These are phyloP conservation scores for Cutaneotrichosporon sp. DNA, from an alignment of 1,284 basidiomycete species.

Conservation along the genomic window DNA sequence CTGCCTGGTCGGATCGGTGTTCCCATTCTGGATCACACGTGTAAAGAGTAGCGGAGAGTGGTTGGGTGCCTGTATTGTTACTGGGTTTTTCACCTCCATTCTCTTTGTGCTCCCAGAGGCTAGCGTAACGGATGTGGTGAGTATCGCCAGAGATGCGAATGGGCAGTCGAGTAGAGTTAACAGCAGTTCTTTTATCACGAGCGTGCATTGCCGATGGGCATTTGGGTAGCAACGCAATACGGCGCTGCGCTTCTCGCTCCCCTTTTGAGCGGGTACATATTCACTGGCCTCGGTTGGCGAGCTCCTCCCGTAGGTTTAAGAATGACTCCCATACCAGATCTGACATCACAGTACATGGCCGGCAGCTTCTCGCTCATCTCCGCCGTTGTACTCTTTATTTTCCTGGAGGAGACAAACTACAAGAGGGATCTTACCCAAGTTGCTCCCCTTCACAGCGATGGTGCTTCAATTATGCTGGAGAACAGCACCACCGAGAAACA, in stretches of 20 bases:
- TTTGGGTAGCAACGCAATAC: slow-evolving; percentile 22
- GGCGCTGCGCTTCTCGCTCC: slow-evolving; percentile 22
- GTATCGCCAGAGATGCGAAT: neutral
- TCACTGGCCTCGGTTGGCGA: slow-evolving; percentile 23
- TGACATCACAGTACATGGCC: slow-evolving; percentile 12
- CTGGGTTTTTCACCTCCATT: slow-evolving; percentile 19
- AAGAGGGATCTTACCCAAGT: slow-evolving; percentile 2
- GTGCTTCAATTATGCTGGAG: neutral
- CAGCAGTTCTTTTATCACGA: slow-evolving; percentile 31
- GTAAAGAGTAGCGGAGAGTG: slow-evolving; percentile 11
- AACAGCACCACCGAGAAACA: neutral
- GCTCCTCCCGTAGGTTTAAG: slow-evolving; percentile 17
- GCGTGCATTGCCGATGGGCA: slow-evolving; percentile 22
- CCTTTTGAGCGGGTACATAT: slow-evolving; percentile 28
- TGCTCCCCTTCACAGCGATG: neutral
- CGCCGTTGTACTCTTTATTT: slow-evolving; percentile 24
- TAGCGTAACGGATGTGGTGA: slow-evolving; percentile 24
- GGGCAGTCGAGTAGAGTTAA: slow-evolving; percentile 4
- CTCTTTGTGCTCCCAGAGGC: slow-evolving; percentile 24
- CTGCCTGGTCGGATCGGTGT: slow-evolving; percentile 6
- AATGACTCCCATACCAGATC: too few relatives aligned
- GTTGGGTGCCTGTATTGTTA: slow-evolving; percentile 16
- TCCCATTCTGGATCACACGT: neutral
- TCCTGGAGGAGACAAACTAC: slow-evolving; percentile 30
- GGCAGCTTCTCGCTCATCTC: slow-evolving; percentile 16